These are phyloP conservation scores for Pseudomonodictys pantanalensis DNA, from an alignment of 495 filamentous ascomycete species.

Conservation along the genomic window DNA sequence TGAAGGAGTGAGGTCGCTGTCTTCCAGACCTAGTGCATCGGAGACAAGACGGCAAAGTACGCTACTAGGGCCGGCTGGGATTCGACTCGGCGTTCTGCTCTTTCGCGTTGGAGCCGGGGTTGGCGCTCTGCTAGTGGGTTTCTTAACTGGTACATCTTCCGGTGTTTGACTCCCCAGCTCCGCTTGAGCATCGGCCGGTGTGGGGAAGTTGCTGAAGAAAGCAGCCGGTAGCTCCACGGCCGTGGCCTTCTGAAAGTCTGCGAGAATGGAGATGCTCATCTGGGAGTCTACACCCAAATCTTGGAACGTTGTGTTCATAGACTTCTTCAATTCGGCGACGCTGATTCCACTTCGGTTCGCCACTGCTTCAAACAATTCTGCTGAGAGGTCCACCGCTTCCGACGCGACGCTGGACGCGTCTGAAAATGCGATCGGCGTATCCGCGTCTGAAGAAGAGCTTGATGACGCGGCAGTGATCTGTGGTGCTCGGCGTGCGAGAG, in stretches of 20 bases:
- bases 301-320: background rate
- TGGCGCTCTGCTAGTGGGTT: background rate
- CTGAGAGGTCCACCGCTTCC: slow-evolving; percentile 8
- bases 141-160: background rate
- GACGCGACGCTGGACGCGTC: slow-evolving; percentile 3
- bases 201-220: slow-evolving; percentile 4
- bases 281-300: slow-evolving; percentile 8
- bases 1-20: slow-evolving; percentile 11
- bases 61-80: background rate
- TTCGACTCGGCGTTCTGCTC: slow-evolving; percentile 9
- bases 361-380: slow-evolving; percentile 11
- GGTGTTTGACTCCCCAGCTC: slow-evolving; percentile 3
- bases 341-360: slow-evolving; percentile 15
- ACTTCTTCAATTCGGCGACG: slow-evolving; percentile 19
- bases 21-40: slow-evolving; percentile 18
- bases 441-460: slow-evolving; percentile 6
- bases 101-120: slow-evolving; percentile 1
- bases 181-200: background rate
- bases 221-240: slow-evolving; percentile 10
- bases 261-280: slow-evolving; percentile 9
- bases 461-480: slow-evolving; percentile 7
- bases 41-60: slow-evolving; percentile 16
- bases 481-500: background rate
- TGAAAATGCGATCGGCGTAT: background rate
- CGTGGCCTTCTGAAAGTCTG: slow-evolving; percentile 9